Evolutionary conservation across 2,329 filamentous ascomycete species (phyloP), one percentile per base, ranked within the genome.

Genomic region (Penicillium sp.): DNA sequence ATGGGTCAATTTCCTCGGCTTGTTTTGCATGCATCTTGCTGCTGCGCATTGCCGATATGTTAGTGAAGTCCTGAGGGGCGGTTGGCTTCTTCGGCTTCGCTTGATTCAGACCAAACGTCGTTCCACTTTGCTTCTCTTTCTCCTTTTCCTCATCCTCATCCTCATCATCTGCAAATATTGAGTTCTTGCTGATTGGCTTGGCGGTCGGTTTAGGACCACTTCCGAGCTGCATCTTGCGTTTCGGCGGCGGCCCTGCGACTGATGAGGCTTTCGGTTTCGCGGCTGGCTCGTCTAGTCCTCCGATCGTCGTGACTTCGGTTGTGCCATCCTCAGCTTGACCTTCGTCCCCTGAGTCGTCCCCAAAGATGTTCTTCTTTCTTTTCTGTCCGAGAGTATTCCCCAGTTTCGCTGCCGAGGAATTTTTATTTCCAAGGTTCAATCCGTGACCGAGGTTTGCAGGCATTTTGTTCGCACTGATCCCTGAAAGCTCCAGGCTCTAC

Each of bases 291-390:
- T 61, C 63, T 9, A 73, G 41, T 4, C 69, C 73, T 34, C 70
- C 72, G 33, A 74, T 47, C 0, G 66, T 71, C 10, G 68, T 64
- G 16, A 74, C 67, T 48, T 73, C 70, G 10, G 66, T 53, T 19
- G 54, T 55, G 1, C 55, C 55, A 14, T 60, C 53, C 41, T 57
- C 46, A 29, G 53, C 46, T 31, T 59, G 52, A 4, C 51, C 53
- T 35, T 72, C 70, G 25, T 65, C 62, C 30, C 73, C 72, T 1
- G 72, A 72, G 39, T 73, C 72, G 13, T 67, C 65, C 39, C 72
- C 73, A 57, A 77, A 76, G 30, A 76, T 68, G 11, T 69, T 68
- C 51, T 69, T 68, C 50, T 76, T 77, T 52, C 75, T 73, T 56
- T 77, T 77, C 53, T 74, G 71, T 29, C 63, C 62, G 11, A 64